Evolutionary conservation across 2,329 filamentous ascomycete genomes (phyloP), one percentile per base, ranked within the genome.

Genomic region (Exophiala calicioides): DNA sequence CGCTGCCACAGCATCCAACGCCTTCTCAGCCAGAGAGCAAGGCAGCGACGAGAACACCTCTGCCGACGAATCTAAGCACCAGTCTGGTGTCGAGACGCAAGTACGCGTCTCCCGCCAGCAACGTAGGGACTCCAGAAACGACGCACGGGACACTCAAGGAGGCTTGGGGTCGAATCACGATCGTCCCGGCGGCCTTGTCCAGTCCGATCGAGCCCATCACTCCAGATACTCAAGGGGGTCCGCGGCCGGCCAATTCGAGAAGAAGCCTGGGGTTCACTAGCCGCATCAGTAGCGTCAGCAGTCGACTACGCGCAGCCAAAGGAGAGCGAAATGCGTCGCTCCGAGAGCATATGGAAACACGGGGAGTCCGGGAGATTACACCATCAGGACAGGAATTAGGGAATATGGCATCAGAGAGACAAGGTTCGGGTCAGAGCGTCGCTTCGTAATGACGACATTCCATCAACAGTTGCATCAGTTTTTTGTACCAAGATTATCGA

Each of bases 241-340:
- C 40, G 18, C 41, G 36, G 15, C 36, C 45, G 23, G 24, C 40
- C 7, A 50, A 44, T 16, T 40, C 49, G 5, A 47, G 56, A 27
- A 51, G 57, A 32, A 56, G 53, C 30, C 43, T 58, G 9, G 57
- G 57, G 7, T 59, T 59, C 31, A 47, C 55, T 6, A 56, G 54
- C 36, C 44, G 55, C 16, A 49, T 59, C 16, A 53, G 46, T 30
- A 58, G 55, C 21, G 57, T 59, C 21, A 54, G 55, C 31, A 58
- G 44, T 48, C 47, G 55, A 36, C 32, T 59, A 5, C 50, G 55
- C 37, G 53, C 53, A 19, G 57, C 47, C 29, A 53, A 53, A 30
- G 44, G 42, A 26, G 54, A 59, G 21, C 39, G 57, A 18, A 47
- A 42, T 24, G 46, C 29, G 5, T 45, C 38, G 26, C 15, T 36